Base-by-base conservation (phyloP, 2,329 filamentous ascomycete genomes). In the Nakataea oryzae region DNA sequence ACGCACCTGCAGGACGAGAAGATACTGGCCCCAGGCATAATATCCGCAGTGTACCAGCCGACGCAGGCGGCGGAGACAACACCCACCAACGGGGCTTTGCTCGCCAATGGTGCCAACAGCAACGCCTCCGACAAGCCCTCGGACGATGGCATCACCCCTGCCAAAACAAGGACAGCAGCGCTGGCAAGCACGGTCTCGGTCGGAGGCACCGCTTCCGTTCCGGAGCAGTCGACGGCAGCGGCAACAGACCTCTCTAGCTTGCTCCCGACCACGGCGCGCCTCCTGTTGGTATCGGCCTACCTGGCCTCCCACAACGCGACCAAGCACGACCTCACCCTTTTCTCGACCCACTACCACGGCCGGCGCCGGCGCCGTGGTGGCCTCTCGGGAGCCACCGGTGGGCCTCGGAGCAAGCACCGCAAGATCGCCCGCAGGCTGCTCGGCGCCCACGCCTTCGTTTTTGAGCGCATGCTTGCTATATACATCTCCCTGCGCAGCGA, bases 391-490 rank as follows among this genome's bases (percentile, higher is more conserved):
- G 68, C 70, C 7, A 68, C 74, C 17, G 70, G 70, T 1, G 70
- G 68, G 14, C 68, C 69, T 21, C 72, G 73, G 60, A 70, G 74
- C 61, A 86, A 86, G 69, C 83, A 87, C 68, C 82, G 88, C 62
- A 90, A 90, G 73, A 90, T 93, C 27, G 85, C 89, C 13, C 81
- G 90, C 29, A 90, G 91, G 73, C 78, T 93, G 2, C 82, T 95
- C 4, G 89, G 89, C 12, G 87, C 90, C 0, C 86, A 89, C 65
- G 86, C 88, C 1, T 95, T 95, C 69, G 81, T 90, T 7, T 76
- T 93, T 17, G 90, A 95, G 74, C 81, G 90, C 41, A 84, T 93
- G 79, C 79, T 93, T 61, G 88, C 90, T 9, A 91, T 95, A 28
- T 89, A 91, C 66, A 82, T 85, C 12, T 85, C 88, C 1, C 81